Base-by-base conservation (phyloP, 495 filamentous ascomycete genomes). In the Pseudomonodictys pantanalensis region DNA sequence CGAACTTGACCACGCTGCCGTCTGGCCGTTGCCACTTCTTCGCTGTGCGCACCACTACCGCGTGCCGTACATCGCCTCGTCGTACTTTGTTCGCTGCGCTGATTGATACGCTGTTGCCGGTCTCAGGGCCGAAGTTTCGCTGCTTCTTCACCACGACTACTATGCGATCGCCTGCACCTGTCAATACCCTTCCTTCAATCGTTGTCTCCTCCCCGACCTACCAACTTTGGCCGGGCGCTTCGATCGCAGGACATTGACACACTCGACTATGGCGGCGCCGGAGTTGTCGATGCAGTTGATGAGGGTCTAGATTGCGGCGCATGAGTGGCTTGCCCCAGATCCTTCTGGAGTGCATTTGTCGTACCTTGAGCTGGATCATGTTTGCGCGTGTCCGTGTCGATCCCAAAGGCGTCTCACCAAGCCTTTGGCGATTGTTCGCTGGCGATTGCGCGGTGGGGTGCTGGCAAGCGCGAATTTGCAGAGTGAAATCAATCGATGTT, bases 281-380 rank as follows among this genome's bases (percentile, higher is more conserved):
- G 95, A 97, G 81, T 99, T 99, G 86, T 99, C 95, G 84, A 99
- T 97, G 85, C 95, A 97, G 73, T 91, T 97, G 61, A 97, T 81
- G 87, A 99, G 88, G 75, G 92, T 89, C 95, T 99, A 71, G 56
- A 68, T 44, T 39, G 52, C 24, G 35, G 20, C 58, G n/a, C 20
- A 45, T 35, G 54, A 59, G 57, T 53, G 30, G 60, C 53, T 45
- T 10, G 26, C 54, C 25, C 17, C 9, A 44, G 24, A 20, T 29
- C 24, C 3, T 0, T 17, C 18, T 4, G 18, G 23, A 18, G 24
- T 23, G 6, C 7, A 5, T 22, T 22, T 7, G 20, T 0, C 68
- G 44, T 68, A 93, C 93, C 90, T 98, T 98, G 78, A 98, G 79
- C 82, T 97, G 93, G 73, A 98, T 95, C 93, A 98, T 98, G 71